These are phyloP conservation scores for Mucor sp. DNA, from an alignment of 371 early-diverging fungal species.

Conservation along the genomic window DNA sequence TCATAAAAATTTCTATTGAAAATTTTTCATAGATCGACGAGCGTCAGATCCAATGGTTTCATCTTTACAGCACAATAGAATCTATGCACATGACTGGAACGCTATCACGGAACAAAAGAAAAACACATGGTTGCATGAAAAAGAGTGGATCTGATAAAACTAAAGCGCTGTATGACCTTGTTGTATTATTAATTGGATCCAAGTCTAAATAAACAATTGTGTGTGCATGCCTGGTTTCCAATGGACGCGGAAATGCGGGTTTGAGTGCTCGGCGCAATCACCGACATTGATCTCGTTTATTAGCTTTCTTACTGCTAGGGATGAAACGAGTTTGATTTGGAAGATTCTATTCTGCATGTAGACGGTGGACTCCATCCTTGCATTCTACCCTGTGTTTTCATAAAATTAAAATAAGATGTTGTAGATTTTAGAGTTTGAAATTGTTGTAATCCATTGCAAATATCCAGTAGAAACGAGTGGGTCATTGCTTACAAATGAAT, in stretches of 20 bases:
- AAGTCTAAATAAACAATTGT: background rate
- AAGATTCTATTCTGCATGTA: background rate
- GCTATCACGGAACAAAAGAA: background rate
- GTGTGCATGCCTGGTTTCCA: background rate
- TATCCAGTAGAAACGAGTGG: background rate
- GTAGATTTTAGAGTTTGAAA: background rate
- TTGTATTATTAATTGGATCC: background rate
- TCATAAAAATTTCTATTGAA: no score
- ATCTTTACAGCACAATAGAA: background rate
- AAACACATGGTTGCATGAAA: background rate
- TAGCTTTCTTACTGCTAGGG: background rate
- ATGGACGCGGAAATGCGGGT: constrained; percentile 1
- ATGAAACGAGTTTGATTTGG: background rate
- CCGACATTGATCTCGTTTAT: background rate
- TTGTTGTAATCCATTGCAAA: background rate
- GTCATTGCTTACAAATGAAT: constrained; percentile 4
- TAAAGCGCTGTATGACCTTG: background rate
- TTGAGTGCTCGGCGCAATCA: background rate
- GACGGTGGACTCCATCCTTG: background rate
- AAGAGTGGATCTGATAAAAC: background rate
- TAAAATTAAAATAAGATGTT: no score
- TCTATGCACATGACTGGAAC: background rate
- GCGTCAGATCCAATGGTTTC: background rate
- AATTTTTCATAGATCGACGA: background rate
- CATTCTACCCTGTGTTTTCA: no score